These are phyloP conservation scores for Amoebophrya sp. DNA, from an alignment of 169 alveolate species.

Conservation along the genomic window DNA sequence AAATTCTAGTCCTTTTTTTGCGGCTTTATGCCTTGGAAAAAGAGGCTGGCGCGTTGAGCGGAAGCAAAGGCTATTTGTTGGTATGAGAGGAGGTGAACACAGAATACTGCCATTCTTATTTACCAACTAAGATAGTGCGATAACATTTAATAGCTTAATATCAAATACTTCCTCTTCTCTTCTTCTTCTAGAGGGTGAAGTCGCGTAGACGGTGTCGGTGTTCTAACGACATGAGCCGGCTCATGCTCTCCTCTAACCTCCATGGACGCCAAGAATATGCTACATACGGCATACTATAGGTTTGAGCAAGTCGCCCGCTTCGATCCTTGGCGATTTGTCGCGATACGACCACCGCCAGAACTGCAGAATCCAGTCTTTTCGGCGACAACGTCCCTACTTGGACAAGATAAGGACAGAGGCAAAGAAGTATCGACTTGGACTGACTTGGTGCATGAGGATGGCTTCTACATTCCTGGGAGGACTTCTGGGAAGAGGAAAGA, in stretches of 20 bases:
- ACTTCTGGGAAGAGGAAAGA: neutral
- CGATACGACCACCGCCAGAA: neutral
- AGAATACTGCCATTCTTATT: too few relatives aligned
- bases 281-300: neutral
- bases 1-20: neutral
- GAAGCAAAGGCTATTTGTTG: too few relatives aligned
- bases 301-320: neutral
- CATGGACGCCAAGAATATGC: too few relatives aligned
- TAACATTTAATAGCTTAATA: too few relatives aligned
- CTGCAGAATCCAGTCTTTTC: neutral
- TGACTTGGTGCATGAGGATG: neutral
- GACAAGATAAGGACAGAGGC: neutral
- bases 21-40: neutral
- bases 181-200: too few relatives aligned
- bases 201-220: too few relatives aligned
- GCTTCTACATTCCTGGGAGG: neutral
- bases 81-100: too few relatives aligned
- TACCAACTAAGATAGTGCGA: too few relatives aligned
- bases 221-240: too few relatives aligned
- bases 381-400: neutral
- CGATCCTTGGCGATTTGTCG: slow-evolving; percentile 4
- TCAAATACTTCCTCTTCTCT: too few relatives aligned
- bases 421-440: neutral
- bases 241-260: too few relatives aligned
- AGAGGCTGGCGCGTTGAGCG: neutral